These are phyloP conservation scores for Sporothrix dimorphospora DNA, from an alignment of 2,329 filamentous ascomycete genomes.

Conservation along the genomic window DNA sequence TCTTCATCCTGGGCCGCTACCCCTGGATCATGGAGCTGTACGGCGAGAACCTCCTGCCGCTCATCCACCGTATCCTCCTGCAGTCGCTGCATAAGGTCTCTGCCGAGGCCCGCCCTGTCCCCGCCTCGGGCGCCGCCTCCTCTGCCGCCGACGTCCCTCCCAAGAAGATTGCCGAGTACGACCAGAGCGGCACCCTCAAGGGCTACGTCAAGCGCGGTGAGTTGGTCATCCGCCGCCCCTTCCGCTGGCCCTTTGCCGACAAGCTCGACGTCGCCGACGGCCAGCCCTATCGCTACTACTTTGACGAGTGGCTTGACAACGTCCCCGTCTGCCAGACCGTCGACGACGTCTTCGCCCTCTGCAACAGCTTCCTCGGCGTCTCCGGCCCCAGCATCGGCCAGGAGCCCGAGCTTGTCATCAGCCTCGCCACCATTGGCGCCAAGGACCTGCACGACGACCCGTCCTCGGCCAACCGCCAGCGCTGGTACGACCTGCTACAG, in stretches of 20 bases:
- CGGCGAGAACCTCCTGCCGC: conserved; percentile 72
- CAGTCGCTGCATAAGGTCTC: conserved; percentile 78
- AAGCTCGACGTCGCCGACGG: conserved; percentile 74
- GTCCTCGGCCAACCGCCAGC: conserved; percentile 69
- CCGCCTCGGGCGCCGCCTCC: conserved; percentile 38
- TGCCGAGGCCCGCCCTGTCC: conserved; percentile 48
- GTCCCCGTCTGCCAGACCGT: conserved; percentile 87
- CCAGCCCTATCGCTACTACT: conserved; percentile 89
- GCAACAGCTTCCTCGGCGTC: conserved; percentile 79
- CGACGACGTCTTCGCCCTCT: conserved; percentile 87
- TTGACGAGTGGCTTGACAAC: conserved; percentile 95
- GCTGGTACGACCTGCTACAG: conserved; percentile 85
- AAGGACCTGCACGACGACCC: conserved; percentile 71
- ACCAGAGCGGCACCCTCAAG: conserved; percentile 70
- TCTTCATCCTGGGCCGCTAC: conserved; percentile 86
- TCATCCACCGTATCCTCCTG: conserved; percentile 81
- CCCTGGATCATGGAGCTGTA: conserved; percentile 89
- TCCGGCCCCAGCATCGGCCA: conserved; percentile 89
- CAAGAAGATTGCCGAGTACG: conserved; percentile 54
- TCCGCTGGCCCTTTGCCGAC: conserved; percentile 85
- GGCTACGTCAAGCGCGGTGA: conserved; percentile 67
- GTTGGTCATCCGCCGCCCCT: conserved; percentile 64
- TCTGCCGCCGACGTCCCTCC: conserved; percentile 42
- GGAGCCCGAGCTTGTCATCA: conserved; percentile 76
- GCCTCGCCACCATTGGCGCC: conserved; percentile 82